These are phyloP conservation scores for Phyllostachys edulis DNA, from an alignment of 176 grass and related monocot species.

Conservation along the genomic window DNA sequence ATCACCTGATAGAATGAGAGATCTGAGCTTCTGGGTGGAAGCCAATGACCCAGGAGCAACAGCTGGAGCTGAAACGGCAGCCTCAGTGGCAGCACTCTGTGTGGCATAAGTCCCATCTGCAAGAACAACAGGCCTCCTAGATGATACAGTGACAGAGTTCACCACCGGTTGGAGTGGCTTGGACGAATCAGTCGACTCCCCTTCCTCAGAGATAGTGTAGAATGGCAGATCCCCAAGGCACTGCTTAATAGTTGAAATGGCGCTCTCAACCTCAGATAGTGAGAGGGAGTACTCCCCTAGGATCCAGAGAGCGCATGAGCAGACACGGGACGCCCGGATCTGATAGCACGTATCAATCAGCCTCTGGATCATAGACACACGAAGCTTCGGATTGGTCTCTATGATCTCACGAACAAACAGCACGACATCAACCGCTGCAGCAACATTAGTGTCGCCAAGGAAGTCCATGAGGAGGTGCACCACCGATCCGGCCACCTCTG, in stretches of 20 bases:
- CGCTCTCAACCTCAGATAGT: constrained; percentile 55
- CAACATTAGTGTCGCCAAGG: constrained; percentile 61
- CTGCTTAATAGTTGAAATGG: constrained; percentile 65
- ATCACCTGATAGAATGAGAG: constrained; percentile 60
- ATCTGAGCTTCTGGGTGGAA: constrained; percentile 53
- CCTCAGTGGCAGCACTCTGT: constrained; percentile 61
- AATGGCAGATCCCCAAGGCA: constrained; percentile 65
- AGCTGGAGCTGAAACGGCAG: constrained; percentile 40
- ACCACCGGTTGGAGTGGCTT: constrained; percentile 33
- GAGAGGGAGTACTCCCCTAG: constrained; percentile 67
- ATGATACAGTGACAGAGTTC: constrained; percentile 53
- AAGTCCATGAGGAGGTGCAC: constrained; percentile 81
- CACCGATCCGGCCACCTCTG: constrained; percentile 56
- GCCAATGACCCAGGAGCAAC: constrained; percentile 32
- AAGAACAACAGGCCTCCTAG: constrained; percentile 59
- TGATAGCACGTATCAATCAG: constrained; percentile 65
- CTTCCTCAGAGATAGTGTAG: constrained; percentile 53
- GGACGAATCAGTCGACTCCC: constrained; percentile 33
- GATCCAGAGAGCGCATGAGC: constrained; percentile 64
- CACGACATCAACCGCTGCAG: constrained; percentile 59
- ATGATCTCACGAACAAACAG: constrained; percentile 72
- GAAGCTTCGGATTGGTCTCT: constrained; percentile 65
- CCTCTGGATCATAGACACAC: constrained; percentile 70
- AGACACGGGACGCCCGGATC: constrained; percentile 61
- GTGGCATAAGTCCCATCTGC: constrained; percentile 71